Evolutionary conservation across 2,329 filamentous ascomycete genomes (phyloP), one percentile per base, ranked within the genome.

Genomic region (Orbilia javanica): DNA sequence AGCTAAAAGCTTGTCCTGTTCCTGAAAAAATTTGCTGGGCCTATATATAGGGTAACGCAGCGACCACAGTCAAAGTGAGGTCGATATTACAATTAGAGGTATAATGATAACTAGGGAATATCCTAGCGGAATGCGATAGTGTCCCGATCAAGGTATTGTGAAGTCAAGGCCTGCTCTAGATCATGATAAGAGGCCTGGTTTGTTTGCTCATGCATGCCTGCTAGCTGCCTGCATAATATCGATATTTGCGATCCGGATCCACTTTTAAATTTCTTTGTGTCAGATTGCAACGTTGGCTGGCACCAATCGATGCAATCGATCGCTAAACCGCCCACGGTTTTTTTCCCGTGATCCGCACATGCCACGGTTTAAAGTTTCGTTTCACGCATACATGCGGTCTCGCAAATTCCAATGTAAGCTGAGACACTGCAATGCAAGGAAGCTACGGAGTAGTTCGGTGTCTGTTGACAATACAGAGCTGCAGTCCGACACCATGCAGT

Each of bases 401-500:
- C 52, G 52, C 52, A 36, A 57, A 36, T 53, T 36, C 7, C n/a
- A 3, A 57, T 36, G 52, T 36, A 57, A 57, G 42, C 42, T 44
- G 42, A 44, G 52, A 57, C 52, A 36, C 27, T 34, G 13, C 50
- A 53, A 55, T 25, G 13, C 42, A 34, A 10, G 31, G 5, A 34
- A 34, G 31, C 31, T 10, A 34, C n/a, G n/a, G 31, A 34, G 6
- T 18, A 22, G n/a, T 36, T 22, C 29, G 29, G 39, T 57, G 52
- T 10, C 22, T 36, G 31, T 29, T 57, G 29, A 34, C 7, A 20
- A 36, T 15, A 53, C 13, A 53, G 29, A 4, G 15, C 50, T 36
- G 52, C 52, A 31, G 52, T 57, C 52, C 31, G 52, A 55, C n/a
- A 11, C 31, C 31, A 29, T 57, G 52, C 52, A 57, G 52, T 57